Evolutionary conservation across 2,329 filamentous ascomycete species (phyloP).

Genomic region (Chaetomiaceae sp.): DNA sequence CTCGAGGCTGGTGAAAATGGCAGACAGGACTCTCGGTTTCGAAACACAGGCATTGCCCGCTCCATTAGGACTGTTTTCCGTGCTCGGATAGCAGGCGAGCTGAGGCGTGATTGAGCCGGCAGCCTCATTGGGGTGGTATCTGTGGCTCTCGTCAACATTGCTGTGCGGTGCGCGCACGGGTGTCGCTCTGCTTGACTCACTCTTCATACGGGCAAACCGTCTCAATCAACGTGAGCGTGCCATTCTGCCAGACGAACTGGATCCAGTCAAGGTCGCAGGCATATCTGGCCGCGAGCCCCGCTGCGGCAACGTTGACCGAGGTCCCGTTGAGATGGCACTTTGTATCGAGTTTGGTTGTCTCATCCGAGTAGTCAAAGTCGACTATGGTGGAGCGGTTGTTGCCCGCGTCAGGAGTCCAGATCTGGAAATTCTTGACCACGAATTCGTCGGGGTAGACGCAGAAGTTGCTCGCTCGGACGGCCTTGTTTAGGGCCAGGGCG

Average conservation of each 20-base stretch:
- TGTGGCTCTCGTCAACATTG: conserved; percentile 1
- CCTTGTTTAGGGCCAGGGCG: conserved; percentile 20
- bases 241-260: conserved; percentile 42
- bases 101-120: conserved; percentile 18
- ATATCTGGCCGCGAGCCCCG: conserved; percentile 36
- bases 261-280: conserved; percentile 40
- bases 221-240: conserved; percentile 42
- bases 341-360: conserved; percentile 38
- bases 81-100: conserved; percentile 17
- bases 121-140: conserved; percentile 17
- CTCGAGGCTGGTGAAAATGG: conserved; percentile 24
- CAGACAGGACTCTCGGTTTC: not conserved
- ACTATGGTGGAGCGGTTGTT: conserved; percentile 32
- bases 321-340: conserved; percentile 42
- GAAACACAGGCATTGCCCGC: conserved; percentile 18
- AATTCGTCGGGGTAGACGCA: conserved; percentile 40
- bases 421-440: conserved; percentile 36
- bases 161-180: too few relatives aligned
- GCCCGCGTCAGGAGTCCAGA: conserved; percentile 30
- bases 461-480: conserved; percentile 19
- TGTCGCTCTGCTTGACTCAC: conserved; percentile 13
- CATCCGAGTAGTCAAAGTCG: conserved; percentile 41
- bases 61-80: conserved; percentile 12
- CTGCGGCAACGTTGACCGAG: conserved; percentile 34
- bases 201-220: conserved; percentile 36